Conservation (phyloP, 805 yeast species). For the Millerozyma miso region DNA sequence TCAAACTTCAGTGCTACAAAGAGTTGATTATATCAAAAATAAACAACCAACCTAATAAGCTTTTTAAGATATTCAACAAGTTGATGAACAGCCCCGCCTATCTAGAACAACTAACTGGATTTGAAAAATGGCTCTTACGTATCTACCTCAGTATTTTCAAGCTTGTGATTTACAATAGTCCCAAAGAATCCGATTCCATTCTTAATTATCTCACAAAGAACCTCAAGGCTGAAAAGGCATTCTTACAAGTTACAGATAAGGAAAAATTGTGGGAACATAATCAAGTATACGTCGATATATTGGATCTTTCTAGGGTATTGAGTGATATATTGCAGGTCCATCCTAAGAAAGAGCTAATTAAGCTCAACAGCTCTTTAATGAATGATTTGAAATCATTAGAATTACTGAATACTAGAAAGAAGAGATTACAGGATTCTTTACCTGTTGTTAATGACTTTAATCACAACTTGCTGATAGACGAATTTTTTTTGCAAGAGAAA, state of each 20-base stretch:
- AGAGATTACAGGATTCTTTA: neutral
- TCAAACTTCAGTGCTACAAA: constrained; percentile 33
- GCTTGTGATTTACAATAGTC: constrained; percentile 15
- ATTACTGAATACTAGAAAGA: neutral
- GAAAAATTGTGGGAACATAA: constrained; percentile 15
- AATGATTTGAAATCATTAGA: constrained; percentile 6
- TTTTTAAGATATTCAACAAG: constrained; percentile 22
- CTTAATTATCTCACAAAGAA: constrained; percentile 28
- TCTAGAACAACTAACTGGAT: constrained; percentile 11
- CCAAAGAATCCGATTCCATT: constrained; percentile 19
- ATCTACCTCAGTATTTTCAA: constrained; percentile 25
- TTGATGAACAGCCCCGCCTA: constrained; percentile 12
- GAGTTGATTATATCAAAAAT: constrained; percentile 43
- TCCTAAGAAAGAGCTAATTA: neutral
- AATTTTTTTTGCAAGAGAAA: neutral
- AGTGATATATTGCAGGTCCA: neutral
- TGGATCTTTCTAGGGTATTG: constrained; percentile 13
- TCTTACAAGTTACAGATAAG: constrained; percentile 12
- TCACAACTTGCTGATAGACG: neutral
- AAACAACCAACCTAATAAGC: constrained; percentile 20
- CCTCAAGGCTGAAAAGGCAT: constrained; percentile 25
- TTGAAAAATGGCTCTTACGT: constrained; percentile 25
- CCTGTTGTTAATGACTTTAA: neutral
- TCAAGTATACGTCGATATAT: constrained; percentile 12
- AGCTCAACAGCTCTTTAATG: constrained; percentile 2